Evolutionary conservation across 805 yeast genomes (phyloP).

Genomic region (Teunomyces funiuensis): DNA sequence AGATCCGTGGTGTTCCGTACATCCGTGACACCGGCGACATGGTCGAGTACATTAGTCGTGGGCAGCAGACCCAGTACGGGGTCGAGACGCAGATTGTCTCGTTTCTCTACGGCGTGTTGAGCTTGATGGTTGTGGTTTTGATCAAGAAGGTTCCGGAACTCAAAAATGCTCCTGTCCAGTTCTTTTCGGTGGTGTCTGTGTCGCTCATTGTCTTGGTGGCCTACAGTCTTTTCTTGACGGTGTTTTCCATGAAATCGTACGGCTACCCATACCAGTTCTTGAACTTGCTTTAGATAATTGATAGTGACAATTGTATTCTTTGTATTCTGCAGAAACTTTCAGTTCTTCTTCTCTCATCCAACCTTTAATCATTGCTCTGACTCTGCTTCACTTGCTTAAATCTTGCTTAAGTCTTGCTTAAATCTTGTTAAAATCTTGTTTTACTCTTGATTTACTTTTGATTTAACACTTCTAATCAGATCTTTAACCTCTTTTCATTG

Average conservation of each 20-base stretch:
- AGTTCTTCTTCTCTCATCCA: too few species aligned
- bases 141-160: slow-evolving; percentile 55
- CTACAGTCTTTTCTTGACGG: slow-evolving; percentile 61
- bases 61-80: slow-evolving; percentile 77
- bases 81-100: slow-evolving; percentile 88
- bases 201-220: slow-evolving; percentile 49
- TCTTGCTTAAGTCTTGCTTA: too few species aligned
- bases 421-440: too few species aligned
- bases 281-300: slow-evolving; percentile 8
- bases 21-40: slow-evolving; percentile 42
- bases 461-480: too few species aligned
- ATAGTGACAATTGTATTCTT: slow-evolving; percentile 19
- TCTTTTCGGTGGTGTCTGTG: slow-evolving; percentile 48
- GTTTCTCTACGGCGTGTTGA: slow-evolving; percentile 66
- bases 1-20: slow-evolving; percentile 74
- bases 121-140: slow-evolving; percentile 59
- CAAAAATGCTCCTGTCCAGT: slow-evolving; percentile 44
- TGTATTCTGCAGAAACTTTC: background rate
- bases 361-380: too few species aligned
- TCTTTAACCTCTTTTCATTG: too few species aligned
- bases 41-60: slow-evolving; percentile 43
- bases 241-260: slow-evolving; percentile 68
- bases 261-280: slow-evolving; percentile 76
- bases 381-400: too few species aligned
- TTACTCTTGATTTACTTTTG: too few species aligned